Evolutionary conservation across 768 basidiomycete genomes (phyloP).

Genomic region (Rhodotorula babjevae): DNA sequence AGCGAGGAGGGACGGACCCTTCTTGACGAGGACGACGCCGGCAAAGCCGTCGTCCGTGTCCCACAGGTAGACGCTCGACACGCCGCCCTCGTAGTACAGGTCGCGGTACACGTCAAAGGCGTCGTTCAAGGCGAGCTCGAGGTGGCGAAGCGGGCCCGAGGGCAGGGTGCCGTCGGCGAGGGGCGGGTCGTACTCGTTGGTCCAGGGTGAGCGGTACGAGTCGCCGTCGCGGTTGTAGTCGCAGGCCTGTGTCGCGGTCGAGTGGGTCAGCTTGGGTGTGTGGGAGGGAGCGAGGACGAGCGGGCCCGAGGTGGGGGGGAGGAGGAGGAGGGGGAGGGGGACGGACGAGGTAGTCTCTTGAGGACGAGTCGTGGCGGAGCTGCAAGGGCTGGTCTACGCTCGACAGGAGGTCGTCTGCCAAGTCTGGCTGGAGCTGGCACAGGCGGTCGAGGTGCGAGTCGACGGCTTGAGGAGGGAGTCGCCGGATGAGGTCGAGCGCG

Average conservation of each 20-base stretch:
- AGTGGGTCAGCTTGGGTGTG: background rate
- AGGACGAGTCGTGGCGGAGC: constrained; percentile 68
- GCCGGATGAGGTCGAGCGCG: constrained; percentile 79
- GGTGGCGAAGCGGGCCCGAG: constrained; percentile 72
- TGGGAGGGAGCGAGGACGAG: background rate
- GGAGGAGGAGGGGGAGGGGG: constrained; percentile 55
- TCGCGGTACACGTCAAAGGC: constrained; percentile 97
- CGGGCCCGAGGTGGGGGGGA: constrained; percentile 74
- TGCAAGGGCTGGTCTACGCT: constrained; percentile 92
- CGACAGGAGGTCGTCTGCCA: constrained; percentile 87
- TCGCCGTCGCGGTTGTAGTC: constrained; percentile 45
- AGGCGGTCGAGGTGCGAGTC: constrained; percentile 77
- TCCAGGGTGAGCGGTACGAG: constrained; percentile 73
- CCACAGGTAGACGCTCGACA: constrained; percentile 96
- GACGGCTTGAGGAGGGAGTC: constrained; percentile 76
- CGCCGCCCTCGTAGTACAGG: constrained; percentile 99
- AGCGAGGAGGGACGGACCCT: constrained; percentile 56
- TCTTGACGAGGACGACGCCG: constrained; percentile 92
- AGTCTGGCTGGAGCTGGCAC: constrained; percentile 76
- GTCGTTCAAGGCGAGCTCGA: constrained; percentile 89
- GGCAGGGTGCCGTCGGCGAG: constrained; percentile 81
- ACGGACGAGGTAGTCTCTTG: constrained; percentile 85
- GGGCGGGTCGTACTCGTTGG: constrained; percentile 75
- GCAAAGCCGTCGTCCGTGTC: constrained; percentile 96
- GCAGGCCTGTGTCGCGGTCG: constrained; percentile 37